Percentiles rank a stretch among this genome's conserved stretches.
phyloP scores from a whole-genome alignment of 2,329 filamentous ascomycete genomes.

The Alternaria brassicicola region DNA sequence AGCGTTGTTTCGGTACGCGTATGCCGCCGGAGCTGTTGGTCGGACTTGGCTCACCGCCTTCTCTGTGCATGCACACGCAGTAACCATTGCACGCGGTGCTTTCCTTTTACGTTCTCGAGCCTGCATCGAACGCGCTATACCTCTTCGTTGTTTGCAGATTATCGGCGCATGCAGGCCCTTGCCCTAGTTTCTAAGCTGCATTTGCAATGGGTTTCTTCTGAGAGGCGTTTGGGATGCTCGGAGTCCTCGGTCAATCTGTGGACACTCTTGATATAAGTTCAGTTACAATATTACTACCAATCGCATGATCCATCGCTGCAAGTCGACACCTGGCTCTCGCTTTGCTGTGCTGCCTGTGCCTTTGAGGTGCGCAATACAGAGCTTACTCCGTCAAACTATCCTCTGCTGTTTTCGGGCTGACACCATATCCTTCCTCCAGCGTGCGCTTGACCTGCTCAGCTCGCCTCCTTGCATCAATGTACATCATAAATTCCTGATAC shows the following conservation, averaged over 20 bases:
- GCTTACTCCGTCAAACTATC: slow-evolving; percentile 46
- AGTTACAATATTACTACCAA: neutral
- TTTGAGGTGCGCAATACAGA: neutral
- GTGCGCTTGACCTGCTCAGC: slow-evolving; percentile 57
- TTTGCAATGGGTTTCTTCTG: neutral
- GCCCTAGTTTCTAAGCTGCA: neutral
- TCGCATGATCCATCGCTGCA: no score
- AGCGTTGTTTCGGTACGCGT: neutral
- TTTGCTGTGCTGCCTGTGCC: no score
- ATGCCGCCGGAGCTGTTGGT: slow-evolving; percentile 8
- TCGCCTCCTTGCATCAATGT: slow-evolving; percentile 65
- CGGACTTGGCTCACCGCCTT: slow-evolving; percentile 11
- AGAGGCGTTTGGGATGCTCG: neutral
- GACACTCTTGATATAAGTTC: neutral
- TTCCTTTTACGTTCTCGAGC: neutral
- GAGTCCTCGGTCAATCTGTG: neutral
- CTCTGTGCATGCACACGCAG: neutral
- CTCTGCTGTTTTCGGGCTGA: slow-evolving; percentile 41
- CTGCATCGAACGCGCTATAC: neutral
- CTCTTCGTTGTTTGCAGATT: neutral
- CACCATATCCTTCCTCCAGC: slow-evolving; percentile 35
- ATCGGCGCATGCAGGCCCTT: slow-evolving; percentile 1
- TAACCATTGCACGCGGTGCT: neutral
- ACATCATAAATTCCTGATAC: slow-evolving; percentile 70
- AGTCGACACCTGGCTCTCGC: no score